Base-by-base conservation (phyloP, 805 yeast genomes). In the Millerozyma miso region DNA sequence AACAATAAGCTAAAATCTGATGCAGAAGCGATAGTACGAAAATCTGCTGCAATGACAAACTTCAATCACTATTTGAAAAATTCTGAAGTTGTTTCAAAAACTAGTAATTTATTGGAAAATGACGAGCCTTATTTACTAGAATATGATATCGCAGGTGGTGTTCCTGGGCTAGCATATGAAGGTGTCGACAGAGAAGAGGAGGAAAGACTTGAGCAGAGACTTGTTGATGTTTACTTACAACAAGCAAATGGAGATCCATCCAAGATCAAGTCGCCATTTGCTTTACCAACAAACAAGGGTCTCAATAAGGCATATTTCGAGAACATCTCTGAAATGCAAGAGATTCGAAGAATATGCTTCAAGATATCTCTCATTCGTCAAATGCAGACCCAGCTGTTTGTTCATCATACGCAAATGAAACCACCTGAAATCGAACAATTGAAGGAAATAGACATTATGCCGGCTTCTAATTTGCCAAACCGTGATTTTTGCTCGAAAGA, bases 291-390 rank as follows among this genome's bases (percentile, higher is more conserved):
- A 44, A 62, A 70, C 13, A 69, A 71, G 14, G 95, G 96, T 0
- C 68, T 88, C 38, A 79, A 81, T 43, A 71, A 74, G 13, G 67
- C 79, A 6, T 67, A 87, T 43, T 72, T 77, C 52, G 73, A 75
- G 16, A 93, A 90, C 53, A 81, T 93, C 35, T 66, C 72, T 1
- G 77, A 84, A 49, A 87, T 93, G 73, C 97, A 91, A 65, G 88
- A 88, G 52, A 85, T 93, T 31, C 71, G 99, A 44, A 85, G 83
- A 49, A 73, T 88, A 3, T 90, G 97, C 59, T 86, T 88, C 65
- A 90, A 90, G 60, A 87, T 93, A 16, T 82, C 91, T 3, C 67
- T 89, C 38, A 87, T 93, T 45, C 73, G 96, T 50, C 90, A 90
- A 56, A 84, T 93, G 84, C 98, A 93, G 63, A 85, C 85, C 15